Evolutionary conservation across 164 flowering plant species (phyloP).

Genomic region (Platanus orientalis): DNA sequence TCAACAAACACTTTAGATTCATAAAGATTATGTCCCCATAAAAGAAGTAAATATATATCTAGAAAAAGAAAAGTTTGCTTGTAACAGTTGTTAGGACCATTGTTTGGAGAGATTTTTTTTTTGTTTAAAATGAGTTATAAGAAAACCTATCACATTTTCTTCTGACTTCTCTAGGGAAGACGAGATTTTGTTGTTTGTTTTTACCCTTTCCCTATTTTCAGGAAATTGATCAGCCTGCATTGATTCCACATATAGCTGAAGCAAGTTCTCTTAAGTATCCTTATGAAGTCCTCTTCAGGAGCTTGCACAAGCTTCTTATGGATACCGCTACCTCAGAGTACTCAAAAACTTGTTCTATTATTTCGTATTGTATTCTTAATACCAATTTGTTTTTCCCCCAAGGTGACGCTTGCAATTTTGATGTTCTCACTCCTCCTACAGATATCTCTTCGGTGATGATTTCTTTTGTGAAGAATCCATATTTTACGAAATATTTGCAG

Average conservation of each 20-base stretch:
- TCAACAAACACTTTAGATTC: no score
- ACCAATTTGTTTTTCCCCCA: background rate
- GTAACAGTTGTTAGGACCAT: no score
- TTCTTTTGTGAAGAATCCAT: slow-evolving; percentile 93
- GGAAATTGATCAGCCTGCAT: slow-evolving; percentile 97
- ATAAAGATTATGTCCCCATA: no score
- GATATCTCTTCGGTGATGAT: slow-evolving; percentile 91
- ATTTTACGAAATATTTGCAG: slow-evolving; percentile 90
- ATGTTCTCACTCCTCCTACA: slow-evolving; percentile 26
- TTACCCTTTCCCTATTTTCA: slow-evolving; percentile 20
- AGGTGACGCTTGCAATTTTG: background rate
- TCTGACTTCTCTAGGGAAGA: background rate
- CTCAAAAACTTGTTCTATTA: slow-evolving; percentile 16
- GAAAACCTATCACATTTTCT: background rate
- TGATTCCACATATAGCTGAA: slow-evolving; percentile 99
- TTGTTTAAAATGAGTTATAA: no score
- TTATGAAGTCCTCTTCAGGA: slow-evolving; percentile 95
- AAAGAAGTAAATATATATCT: no score
- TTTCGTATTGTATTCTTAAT: slow-evolving; percentile 8
- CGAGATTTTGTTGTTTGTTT: background rate
- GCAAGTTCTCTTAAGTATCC: slow-evolving; percentile 91
- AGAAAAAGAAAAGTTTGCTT: no score
- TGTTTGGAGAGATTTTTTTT: no score
- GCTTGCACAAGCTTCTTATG: slow-evolving; percentile 96
- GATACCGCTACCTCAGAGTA: slow-evolving; percentile 99